Base-by-base conservation (phyloP, 1,139 yeast genomes). In the Candida labiduridarum region DNA sequence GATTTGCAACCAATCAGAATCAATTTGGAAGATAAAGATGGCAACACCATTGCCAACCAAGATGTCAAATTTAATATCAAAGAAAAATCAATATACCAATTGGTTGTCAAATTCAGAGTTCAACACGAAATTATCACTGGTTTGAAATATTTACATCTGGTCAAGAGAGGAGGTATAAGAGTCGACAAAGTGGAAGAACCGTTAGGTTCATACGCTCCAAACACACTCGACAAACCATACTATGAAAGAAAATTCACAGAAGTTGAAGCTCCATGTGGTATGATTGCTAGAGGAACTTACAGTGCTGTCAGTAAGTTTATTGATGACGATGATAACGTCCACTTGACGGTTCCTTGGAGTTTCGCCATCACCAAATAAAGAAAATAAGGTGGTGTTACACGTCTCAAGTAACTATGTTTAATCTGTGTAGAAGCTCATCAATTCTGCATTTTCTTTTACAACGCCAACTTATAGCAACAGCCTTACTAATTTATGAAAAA, bases 61-160 rank as follows among this genome's bases (percentile, higher is more conserved):
- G 82, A 80, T 52, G 79, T 86, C 61, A 82, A 85, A 54, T 85
- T 88, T 66, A 76, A 79, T 62, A 85, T 92, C 65, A 88, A 88
- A 68, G 97, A 91, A 63, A 85, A 84, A 59, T 78, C 95, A 31
- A 72, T 83, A 44, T 91, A 90, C 69, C 86, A 83, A 62, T 76
- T 90, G 63, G 82, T 78, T 52, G 82, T 90, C 62, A 85, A 82
- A 61, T 92, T 91, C 71, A 82, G 92, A 59, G 87, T 92, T 39
- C 97, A 91, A 69, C 95, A 89, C 64, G 96, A 89, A 64, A 89
- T 91, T 59, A 87, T 92, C 59, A 90, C 97, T 4, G 97, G 98
- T 0, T 79, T 92, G 64, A 85, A 87, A 65, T 92, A 91, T 68
- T 80, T 89, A 58, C 97, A 90, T 67, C 83, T 83, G 38, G 87